These are phyloP conservation scores for Phytophthora pluvialis DNA, from an alignment of 352 stramenopile genomes.

Conservation along the genomic window DNA sequence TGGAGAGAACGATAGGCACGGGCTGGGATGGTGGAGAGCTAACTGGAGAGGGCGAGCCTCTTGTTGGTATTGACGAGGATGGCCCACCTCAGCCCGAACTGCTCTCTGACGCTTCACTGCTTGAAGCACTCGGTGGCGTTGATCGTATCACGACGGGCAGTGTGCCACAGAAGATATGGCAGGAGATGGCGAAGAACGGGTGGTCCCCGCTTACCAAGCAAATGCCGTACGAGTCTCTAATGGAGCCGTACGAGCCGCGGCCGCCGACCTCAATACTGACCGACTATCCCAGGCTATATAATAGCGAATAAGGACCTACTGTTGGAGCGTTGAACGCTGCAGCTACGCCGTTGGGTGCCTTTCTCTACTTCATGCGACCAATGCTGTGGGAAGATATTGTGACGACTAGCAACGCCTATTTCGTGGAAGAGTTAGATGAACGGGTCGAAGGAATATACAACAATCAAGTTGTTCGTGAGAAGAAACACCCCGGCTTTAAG, in stretches of 20 bases:
- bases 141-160: not conserved
- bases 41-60: no score
- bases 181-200: not conserved
- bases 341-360: no score
- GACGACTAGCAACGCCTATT: not conserved
- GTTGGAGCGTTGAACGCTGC: constrained; percentile 3
- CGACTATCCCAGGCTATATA: constrained; percentile 7
- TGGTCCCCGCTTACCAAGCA: not conserved
- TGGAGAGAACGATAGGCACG: no score
- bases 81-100: no score
- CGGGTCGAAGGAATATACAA: not conserved
- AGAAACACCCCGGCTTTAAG: constrained; percentile 5
- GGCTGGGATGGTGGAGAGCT: no score
- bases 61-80: no score
- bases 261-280: not conserved
- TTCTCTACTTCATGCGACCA: no score
- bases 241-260: constrained; percentile 7
- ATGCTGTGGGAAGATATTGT: constrained; percentile 15
- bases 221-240: constrained; percentile 1
- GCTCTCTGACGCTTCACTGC: no score
- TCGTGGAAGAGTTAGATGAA: constrained; percentile 8
- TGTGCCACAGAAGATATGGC: not conserved
- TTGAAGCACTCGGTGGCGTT: not conserved
- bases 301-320: constrained; percentile 8
- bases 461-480: constrained; percentile 13